Percentiles rank a stretch among this genome's conserved stretches.
Evolutionary conservation across 139 green algal species (phyloP).

Genomic region (Closterium sp.): DNA sequence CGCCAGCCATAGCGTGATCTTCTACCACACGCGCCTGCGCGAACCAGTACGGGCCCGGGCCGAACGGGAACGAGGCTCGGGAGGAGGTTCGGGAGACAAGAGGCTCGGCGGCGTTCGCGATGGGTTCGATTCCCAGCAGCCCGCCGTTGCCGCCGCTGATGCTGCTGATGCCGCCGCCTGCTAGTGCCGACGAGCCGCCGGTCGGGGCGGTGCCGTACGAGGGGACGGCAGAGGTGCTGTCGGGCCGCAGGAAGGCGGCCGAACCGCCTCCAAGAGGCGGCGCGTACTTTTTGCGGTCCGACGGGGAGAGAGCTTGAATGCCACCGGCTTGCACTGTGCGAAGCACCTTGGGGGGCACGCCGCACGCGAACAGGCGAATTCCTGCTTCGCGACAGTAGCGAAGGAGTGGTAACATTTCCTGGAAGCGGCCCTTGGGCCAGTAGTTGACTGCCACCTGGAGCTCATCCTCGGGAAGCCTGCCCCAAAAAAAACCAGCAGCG

Average conservation of each 20-base stretch:
- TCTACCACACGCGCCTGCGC: conserved; percentile 34
- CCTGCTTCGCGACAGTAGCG: conserved; percentile 39
- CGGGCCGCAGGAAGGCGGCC: not conserved
- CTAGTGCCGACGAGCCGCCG: not conserved
- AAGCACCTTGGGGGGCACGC: conserved; percentile 29
- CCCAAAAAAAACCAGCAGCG: not conserved
- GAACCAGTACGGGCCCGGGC: conserved; percentile 31
- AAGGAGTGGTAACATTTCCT: conserved; percentile 38
- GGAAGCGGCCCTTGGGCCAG: conserved; percentile 21
- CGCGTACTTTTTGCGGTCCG: conserved; percentile 38
- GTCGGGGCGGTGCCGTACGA: not conserved
- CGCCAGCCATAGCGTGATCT: conserved; percentile 38
- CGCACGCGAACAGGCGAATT: conserved; percentile 31
- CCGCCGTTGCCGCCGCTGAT: not conserved
- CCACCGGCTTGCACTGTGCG: conserved; percentile 33
- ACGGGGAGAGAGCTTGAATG: conserved; percentile 2
- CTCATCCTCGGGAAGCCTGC: conserved; percentile 39
- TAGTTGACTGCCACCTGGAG: conserved; percentile 7
- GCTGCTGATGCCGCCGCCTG: not conserved
- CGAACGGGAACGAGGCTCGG: conserved; percentile 28
- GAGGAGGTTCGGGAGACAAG: not conserved
- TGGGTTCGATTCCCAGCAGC: not conserved
- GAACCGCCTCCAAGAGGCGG: not conserved
- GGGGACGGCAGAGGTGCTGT: not conserved
- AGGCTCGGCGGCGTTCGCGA: not conserved